Conservation (phyloP, 83 land plant genomes). For the Picea abies region DNA sequence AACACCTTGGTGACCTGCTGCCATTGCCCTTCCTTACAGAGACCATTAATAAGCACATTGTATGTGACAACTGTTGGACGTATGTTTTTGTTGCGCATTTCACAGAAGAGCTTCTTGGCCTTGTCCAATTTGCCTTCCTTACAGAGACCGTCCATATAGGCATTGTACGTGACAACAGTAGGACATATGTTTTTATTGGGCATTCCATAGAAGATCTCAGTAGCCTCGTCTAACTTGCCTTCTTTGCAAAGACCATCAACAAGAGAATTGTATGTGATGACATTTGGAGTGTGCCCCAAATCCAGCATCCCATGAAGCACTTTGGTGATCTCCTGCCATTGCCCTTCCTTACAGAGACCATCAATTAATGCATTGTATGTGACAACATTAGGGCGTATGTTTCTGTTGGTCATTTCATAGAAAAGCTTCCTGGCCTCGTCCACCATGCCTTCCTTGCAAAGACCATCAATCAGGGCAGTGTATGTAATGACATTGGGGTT, state of each 20-base stretch:
- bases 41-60: constrained; percentile 17
- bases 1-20: not conserved
- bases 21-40: constrained; percentile 19
- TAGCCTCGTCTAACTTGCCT: constrained; percentile 19
- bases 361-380: not conserved
- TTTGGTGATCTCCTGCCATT: not conserved
- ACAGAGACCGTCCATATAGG: not conserved
- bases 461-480: constrained; percentile 20
- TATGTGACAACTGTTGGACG: constrained; percentile 24
- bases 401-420: constrained; percentile 4
- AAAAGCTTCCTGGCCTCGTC: constrained; percentile 28
- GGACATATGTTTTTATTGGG: not conserved
- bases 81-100: constrained; percentile 20
- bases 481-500: constrained; percentile 20
- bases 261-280: not conserved
- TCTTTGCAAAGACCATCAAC: not conserved
- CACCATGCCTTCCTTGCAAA: constrained; percentile 22
- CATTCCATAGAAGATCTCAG: constrained; percentile 15
- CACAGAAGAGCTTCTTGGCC: constrained; percentile 5
- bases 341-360: not conserved
- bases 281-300: not conserved
- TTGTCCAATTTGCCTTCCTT: constrained; percentile 14
- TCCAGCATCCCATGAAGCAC: not conserved
- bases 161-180: not conserved
- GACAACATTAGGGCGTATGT: not conserved